A percentile compares a stretch with the other conserved stretches of the same genome.
phyloP scores from a whole-genome alignment of 495 filamentous ascomycete species.

The Aspergillus sparsus region DNA sequence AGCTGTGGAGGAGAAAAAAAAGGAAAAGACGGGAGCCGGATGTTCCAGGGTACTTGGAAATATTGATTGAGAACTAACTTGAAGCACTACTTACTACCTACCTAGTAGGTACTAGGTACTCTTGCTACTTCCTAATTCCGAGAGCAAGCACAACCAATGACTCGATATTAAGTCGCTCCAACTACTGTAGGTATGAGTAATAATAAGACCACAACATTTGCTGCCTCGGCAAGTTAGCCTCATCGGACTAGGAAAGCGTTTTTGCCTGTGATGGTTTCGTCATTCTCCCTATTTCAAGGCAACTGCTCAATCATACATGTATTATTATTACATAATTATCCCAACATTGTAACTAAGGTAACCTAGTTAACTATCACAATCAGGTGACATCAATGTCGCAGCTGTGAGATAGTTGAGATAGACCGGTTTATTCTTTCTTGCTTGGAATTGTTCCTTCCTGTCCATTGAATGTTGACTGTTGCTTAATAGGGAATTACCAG shows the following conservation, averaged over 20 bases:
- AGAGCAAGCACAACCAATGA: slow-evolving; percentile 5
- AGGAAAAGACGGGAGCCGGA: slow-evolving; percentile 18
- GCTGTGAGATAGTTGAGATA: too few relatives aligned
- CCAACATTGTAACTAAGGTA: too few relatives aligned
- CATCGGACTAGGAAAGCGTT: neutral
- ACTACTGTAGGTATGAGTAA: neutral
- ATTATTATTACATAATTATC: too few relatives aligned
- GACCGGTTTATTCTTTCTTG: too few relatives aligned
- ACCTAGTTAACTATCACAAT: too few relatives aligned
- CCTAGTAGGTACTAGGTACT: too few relatives aligned
- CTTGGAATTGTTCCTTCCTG: too few relatives aligned
- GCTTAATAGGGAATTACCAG: too few relatives aligned
- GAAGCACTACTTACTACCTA: neutral
- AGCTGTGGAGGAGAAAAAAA: slow-evolving; percentile 17
- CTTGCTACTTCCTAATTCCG: neutral
- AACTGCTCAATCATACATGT: too few relatives aligned
- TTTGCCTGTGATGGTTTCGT: slow-evolving; percentile 4
- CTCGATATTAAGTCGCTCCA: neutral
- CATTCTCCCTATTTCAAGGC: neutral
- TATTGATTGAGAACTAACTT: slow-evolving; percentile 4
- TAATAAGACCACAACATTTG: neutral
- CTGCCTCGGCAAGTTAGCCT: slow-evolving; percentile 1
- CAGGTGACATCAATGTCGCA: too few relatives aligned
- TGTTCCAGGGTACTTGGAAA: slow-evolving; percentile 12
- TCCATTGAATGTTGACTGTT: too few relatives aligned